Base-by-base conservation (phyloP, 2,329 filamentous ascomycete genomes). In the Aschersonia sp. region DNA sequence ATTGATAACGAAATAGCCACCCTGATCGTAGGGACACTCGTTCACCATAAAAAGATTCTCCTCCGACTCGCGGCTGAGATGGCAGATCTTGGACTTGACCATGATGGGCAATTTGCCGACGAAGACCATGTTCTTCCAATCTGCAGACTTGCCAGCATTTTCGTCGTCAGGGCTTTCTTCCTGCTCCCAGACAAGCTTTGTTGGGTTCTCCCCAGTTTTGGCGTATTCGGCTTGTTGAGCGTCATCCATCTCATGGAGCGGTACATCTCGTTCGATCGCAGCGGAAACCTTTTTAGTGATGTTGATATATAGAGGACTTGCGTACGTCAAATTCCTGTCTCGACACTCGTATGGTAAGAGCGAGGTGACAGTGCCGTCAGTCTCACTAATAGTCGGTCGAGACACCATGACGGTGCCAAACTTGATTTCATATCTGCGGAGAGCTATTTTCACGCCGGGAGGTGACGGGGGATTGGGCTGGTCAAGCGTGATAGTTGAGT, bases 1-100 rank as follows among this genome's bases (percentile, higher is more conserved):
- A 69, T 98, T 98, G 74, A 98, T 98, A 58, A 98, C 88, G 61
- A 98, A 98, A 67, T 98, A 98, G 55, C 92, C 92, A 56, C 92
- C 92, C 61, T 96, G 92, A 60, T 98, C 92, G 65, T 96, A 98
- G 1, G 92, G 92, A 56, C 92, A 98, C 67, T 98, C 92, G 61
- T 95, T 95, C 65, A 94, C 82, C 44, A 85, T 75, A 63, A 94
- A 97, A 2, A 98, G 74, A 45, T 86, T 84, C 47, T 92, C 83
- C 54, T 97, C 91, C 45, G 80, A 78, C 61, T 94, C 79, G 55
- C 84, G 82, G 56, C 85, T 85, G 55, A 98, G 68, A 54, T 94
- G 87, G 66, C 92, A 98, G 57, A 94, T 92, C 65, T 91, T 87
- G 31, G 89, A 96, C 70, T 96, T 95, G 58, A 98, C 76, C 92